Evolutionary conservation across 2,329 filamentous ascomycete species (phyloP).

Genomic region (Lachnellula arida): DNA sequence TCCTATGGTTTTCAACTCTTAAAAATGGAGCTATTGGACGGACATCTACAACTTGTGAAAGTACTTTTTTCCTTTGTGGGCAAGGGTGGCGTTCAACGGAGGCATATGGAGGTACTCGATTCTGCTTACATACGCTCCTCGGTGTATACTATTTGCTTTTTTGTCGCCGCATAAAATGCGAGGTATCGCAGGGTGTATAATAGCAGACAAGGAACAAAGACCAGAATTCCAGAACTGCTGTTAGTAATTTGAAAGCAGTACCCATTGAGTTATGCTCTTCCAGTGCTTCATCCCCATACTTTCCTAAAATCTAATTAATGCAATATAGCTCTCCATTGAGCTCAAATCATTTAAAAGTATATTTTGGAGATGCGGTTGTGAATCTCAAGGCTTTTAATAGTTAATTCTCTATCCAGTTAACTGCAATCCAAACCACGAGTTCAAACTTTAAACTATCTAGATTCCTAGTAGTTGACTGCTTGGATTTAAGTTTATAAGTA

Average conservation of each 20-base stretch:
- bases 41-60: conserved; percentile 1
- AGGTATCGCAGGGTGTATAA: not conserved
- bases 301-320: not conserved
- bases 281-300: not conserved
- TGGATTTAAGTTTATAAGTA: too few species aligned
- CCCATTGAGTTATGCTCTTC: not conserved
- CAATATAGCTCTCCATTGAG: too few species aligned
- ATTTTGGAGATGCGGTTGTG: too few species aligned
- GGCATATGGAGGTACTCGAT: not conserved
- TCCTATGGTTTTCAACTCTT: conserved; percentile 33
- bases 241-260: not conserved
- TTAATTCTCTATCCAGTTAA: too few species aligned
- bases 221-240: not conserved
- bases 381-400: too few species aligned
- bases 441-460: too few species aligned
- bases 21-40: not conserved
- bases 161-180: not conserved
- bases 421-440: too few species aligned
- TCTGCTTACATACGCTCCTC: conserved; percentile 1
- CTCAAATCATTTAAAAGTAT: too few species aligned
- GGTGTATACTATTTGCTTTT: conserved; percentile 10
- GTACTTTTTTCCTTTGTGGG: conserved; percentile 4
- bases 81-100: conserved; percentile 6
- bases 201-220: not conserved
- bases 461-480: too few species aligned